A percentile compares a stretch with the other conserved stretches of the same genome.
phyloP scores from a whole-genome alignment of 352 stramenopile genomes.

The Pythium monospermum region DNA sequence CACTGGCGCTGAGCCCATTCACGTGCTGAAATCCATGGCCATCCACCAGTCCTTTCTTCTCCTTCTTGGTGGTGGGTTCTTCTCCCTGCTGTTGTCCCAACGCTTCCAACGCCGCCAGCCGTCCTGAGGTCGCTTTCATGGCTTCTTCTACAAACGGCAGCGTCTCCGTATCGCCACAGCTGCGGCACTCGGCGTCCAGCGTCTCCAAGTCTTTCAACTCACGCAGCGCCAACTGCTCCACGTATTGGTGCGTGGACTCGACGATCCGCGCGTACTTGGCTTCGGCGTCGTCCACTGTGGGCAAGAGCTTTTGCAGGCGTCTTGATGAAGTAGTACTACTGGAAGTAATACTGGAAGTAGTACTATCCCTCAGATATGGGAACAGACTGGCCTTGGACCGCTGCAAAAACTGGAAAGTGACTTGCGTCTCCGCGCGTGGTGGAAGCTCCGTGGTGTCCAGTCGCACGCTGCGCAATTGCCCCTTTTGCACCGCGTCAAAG shows the following conservation, averaged over 20 bases:
- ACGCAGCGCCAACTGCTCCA: conserved; percentile 46
- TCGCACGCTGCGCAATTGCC: conserved; percentile 65
- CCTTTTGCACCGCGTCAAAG: conserved; percentile 83
- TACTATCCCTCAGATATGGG: conserved; percentile 37
- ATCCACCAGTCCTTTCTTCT: conserved; percentile 11
- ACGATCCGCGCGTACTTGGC: conserved; percentile 70
- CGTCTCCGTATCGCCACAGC: conserved; percentile 62
- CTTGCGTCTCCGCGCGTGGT: conserved; percentile 42
- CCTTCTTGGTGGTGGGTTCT: conserved; percentile 17
- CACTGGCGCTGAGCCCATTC: conserved; percentile 12
- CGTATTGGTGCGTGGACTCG: conserved; percentile 60
- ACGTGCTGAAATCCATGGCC: conserved; percentile 14
- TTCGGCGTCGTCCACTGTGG: conserved; percentile 62
- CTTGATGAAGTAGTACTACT: too few species aligned
- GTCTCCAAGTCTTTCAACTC: conserved; percentile 70
- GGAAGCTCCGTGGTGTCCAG: conserved; percentile 54
- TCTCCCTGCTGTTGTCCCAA: neutral
- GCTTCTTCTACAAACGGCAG: conserved; percentile 79
- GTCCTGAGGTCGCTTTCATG: conserved; percentile 60
- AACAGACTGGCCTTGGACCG: conserved; percentile 67
- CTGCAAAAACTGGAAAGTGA: conserved; percentile 74
- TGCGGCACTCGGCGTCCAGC: conserved; percentile 67
- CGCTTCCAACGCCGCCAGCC: conserved; percentile 29
- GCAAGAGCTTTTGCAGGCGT: conserved; percentile 26
- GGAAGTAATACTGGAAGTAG: too few species aligned